phyloP scores from a whole-genome alignment of 345 rosid genomes.

The Sapria himalayana region DNA sequence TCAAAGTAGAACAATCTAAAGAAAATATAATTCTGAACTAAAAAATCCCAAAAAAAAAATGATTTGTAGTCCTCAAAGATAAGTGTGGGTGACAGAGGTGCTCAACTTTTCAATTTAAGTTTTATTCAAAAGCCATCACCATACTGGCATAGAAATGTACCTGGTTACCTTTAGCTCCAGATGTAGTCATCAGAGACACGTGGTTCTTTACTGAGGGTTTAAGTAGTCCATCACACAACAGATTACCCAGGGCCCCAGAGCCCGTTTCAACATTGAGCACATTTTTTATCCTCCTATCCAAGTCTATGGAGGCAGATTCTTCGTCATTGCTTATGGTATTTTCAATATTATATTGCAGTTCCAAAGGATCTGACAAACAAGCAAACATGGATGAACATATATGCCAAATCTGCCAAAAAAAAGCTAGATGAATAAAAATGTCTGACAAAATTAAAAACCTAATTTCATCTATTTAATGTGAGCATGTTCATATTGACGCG shows the following conservation, averaged over 20 bases:
- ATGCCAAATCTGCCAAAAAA: too few relatives aligned
- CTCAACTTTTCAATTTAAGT: too few relatives aligned
- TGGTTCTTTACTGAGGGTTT: slow-evolving; percentile 75
- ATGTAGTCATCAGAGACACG: slow-evolving; percentile 86
- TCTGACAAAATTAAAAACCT: too few relatives aligned
- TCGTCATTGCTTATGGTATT: slow-evolving; percentile 53
- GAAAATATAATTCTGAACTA: too few relatives aligned
- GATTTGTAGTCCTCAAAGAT: slow-evolving; percentile 1
- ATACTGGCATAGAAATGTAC: slow-evolving; percentile 21
- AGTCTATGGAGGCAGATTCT: slow-evolving; percentile 48
- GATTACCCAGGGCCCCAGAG: slow-evolving; percentile 39
- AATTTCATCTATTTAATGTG: too few relatives aligned
- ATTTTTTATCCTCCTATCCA: slow-evolving; percentile 59
- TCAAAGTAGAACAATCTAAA: too few relatives aligned
- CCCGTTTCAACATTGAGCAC: slow-evolving; percentile 56
- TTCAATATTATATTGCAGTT: slow-evolving; percentile 43
- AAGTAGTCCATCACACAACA: slow-evolving; percentile 63
- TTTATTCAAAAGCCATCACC: too few relatives aligned
- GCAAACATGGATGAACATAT: too few relatives aligned
- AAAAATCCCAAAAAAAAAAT: too few relatives aligned
- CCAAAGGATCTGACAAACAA: slow-evolving; percentile 31
- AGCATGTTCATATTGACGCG: too few relatives aligned
- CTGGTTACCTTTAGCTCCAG: slow-evolving; percentile 98
- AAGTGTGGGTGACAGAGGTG: too few relatives aligned
- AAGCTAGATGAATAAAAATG: too few relatives aligned